Evolutionary conservation across 2,329 filamentous ascomycete species (phyloP), one percentile per base, ranked within the genome.

Genomic region (Epichloe typhina): DNA sequence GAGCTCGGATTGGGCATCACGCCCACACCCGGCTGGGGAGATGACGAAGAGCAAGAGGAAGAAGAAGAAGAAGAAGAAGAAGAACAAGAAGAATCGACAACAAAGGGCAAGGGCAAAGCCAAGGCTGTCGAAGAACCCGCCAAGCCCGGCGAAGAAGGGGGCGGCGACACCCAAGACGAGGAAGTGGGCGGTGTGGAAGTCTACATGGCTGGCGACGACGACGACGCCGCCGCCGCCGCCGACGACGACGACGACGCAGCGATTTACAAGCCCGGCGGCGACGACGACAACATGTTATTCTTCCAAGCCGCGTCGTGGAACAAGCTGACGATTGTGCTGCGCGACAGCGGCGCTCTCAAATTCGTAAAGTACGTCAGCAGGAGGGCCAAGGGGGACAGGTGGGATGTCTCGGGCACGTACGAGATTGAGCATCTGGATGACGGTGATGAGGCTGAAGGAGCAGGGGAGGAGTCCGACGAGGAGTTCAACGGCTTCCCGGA

Each of bases 281-380:
- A 94, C 50, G 90, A 95, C 46, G 77, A 82, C 68, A 81, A 80
- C 64, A 80, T 81, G 55, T 70, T 82, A 45, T 81, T 81, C 67
- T 80, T 78, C 71, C 77, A 81, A 65, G 73, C 74, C 8, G 74
- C 77, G 1, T 66, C 77, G 15, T 98, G 93, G 93, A 97, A 97
- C 67, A 88, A 86, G 56, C 75, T 98, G 72, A 89, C 84, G 56
- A 80, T 98, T 57, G 93, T 97, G 35, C 72, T 97, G 58, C 79
- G 93, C 52, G 93, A 98, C 64, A 82, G 80, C 57, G 90, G 88
- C 13, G 84, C 86, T 13, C 73, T 98, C 62, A 84, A 88, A 65
- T 98, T 98, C 64, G 89, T 97, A 61, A 98, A 97, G 73, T 98
- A 97, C 66, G 85, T 98, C 21, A 94, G 86, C 67, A 75, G 75